A percentile compares a stretch with the other conserved stretches of the same genome.
Evolutionary conservation across 108 stramenopile genomes (phyloP).

Genomic region (Discostella stelligeroides): DNA sequence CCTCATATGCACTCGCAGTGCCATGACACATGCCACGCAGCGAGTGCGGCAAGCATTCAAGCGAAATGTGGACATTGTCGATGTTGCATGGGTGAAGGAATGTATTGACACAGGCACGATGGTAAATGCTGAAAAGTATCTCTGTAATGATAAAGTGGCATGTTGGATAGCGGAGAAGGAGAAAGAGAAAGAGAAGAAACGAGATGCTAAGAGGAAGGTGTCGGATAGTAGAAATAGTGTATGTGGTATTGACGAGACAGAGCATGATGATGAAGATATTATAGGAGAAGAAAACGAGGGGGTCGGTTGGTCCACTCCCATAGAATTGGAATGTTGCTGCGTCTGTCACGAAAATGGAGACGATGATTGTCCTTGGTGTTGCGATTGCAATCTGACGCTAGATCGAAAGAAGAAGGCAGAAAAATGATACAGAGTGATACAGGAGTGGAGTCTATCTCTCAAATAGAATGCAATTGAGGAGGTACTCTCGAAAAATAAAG

Average conservation of each 20-base stretch:
- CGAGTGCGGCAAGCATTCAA: constrained; percentile 81
- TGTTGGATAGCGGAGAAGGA: constrained; percentile 21
- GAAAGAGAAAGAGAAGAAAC: not conserved
- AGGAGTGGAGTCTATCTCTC: too few relatives aligned
- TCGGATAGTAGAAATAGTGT: not conserved
- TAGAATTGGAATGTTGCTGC: constrained; percentile 76
- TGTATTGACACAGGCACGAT: constrained; percentile 25
- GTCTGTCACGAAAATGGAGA: constrained; percentile 58
- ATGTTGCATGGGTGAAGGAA: constrained; percentile 59
- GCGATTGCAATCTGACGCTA: constrained; percentile 34
- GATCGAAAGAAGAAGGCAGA: constrained; percentile 18
- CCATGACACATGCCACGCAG: constrained; percentile 61
- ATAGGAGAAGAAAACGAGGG: too few relatives aligned
- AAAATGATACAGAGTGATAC: too few relatives aligned
- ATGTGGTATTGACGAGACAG: constrained; percentile 8
- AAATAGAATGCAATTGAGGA: too few relatives aligned
- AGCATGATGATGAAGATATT: constrained; percentile 4
- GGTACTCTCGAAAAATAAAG: too few relatives aligned
- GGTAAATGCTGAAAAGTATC: constrained; percentile 19
- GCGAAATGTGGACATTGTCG: constrained; percentile 62
- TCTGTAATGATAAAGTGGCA: constrained; percentile 12
- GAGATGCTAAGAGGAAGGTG: constrained; percentile 9
- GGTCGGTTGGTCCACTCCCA: constrained; percentile 43
- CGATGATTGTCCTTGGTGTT: constrained; percentile 49
- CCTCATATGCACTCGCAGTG: constrained; percentile 56